Conservation (phyloP, 2,329 filamentous ascomycete species). For the Arachnomyces sp. region DNA sequence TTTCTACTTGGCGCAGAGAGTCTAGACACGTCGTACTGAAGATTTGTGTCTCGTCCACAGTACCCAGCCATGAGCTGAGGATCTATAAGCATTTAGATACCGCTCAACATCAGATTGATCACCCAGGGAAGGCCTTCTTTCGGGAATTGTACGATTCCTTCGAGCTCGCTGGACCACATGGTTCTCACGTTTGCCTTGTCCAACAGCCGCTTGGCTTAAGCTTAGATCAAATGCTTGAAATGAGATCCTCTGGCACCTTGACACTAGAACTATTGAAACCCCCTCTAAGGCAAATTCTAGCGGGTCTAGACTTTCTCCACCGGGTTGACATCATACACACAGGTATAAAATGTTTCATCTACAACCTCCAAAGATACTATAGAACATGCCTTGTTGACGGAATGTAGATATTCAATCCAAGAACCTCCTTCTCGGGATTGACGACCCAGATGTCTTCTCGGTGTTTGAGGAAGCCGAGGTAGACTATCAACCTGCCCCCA, state of each 20-base stretch:
- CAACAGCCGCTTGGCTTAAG: conserved; percentile 10
- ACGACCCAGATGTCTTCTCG: background rate
- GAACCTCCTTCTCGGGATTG: background rate
- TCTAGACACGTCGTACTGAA: background rate
- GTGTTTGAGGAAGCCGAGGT: background rate
- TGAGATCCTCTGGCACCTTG: conserved; percentile 4
- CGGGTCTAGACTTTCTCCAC: conserved; percentile 5
- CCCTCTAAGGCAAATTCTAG: conserved; percentile 7
- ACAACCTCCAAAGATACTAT: no score
- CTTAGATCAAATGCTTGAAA: conserved; percentile 8
- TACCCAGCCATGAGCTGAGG: conserved; percentile 4
- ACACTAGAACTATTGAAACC: conserved; percentile 8
- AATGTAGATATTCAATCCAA: background rate
- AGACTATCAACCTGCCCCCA: no score
- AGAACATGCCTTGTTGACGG: no score
- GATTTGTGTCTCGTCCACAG: conserved; percentile 2
- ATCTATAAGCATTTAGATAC: conserved; percentile 7
- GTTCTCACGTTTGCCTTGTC: conserved; percentile 8
- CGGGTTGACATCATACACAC: conserved; percentile 5
- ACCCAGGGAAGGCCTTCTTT: conserved; percentile 5
- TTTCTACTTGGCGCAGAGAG: no score
- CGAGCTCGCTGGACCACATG: conserved; percentile 6
- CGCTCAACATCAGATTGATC: conserved; percentile 1
- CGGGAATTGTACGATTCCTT: conserved; percentile 12
- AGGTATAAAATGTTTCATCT: conserved; percentile 2